These are phyloP conservation scores for Dissophora ornata DNA, from an alignment of 192 early-diverging fungal species.

Conservation along the genomic window DNA sequence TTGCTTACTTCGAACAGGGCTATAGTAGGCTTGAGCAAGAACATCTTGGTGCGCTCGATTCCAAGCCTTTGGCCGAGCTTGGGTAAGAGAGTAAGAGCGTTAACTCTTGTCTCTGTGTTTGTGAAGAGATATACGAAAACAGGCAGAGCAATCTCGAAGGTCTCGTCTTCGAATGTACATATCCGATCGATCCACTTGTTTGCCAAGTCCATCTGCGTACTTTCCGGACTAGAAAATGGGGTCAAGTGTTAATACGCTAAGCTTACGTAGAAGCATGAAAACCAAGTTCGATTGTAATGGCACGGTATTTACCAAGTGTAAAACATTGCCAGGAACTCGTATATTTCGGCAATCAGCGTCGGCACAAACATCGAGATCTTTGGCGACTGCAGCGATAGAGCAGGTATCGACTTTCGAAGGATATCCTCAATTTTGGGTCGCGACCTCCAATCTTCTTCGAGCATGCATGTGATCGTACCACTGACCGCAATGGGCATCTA, in stretches of 20 bases:
- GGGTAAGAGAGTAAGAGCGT: slow-evolving; percentile 62
- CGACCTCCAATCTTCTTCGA: slow-evolving; percentile 56
- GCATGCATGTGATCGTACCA: slow-evolving; percentile 55
- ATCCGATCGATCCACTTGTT: slow-evolving; percentile 62
- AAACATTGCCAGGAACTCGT: slow-evolving; percentile 66
- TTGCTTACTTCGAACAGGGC: slow-evolving; percentile 66
- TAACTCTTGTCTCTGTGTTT: slow-evolving; percentile 55
- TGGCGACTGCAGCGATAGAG: slow-evolving; percentile 55
- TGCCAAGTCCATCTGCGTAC: slow-evolving; percentile 56
- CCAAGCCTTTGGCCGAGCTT: slow-evolving; percentile 65
- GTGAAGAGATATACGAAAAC: slow-evolving; percentile 64
- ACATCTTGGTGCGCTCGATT: slow-evolving; percentile 55
- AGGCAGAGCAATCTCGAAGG: slow-evolving; percentile 65
- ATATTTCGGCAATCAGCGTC: slow-evolving; percentile 63
- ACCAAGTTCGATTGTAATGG: too few species aligned
- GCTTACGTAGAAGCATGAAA: too few species aligned
- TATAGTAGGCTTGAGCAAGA: slow-evolving; percentile 67
- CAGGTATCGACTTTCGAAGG: slow-evolving; percentile 60
- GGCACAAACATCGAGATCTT: slow-evolving; percentile 59
- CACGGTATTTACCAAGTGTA: slow-evolving; percentile 55
- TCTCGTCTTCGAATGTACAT: slow-evolving; percentile 58
- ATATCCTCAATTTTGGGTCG: slow-evolving; percentile 63
- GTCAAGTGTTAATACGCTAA: neutral
- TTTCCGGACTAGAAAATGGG: slow-evolving; percentile 7
- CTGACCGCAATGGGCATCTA: slow-evolving; percentile 63